A percentile compares a stretch with the other conserved stretches of the same genome.
Evolutionary conservation across 2,329 filamentous ascomycete species (phyloP).

Genomic region (Scedosporium minutisporum): DNA sequence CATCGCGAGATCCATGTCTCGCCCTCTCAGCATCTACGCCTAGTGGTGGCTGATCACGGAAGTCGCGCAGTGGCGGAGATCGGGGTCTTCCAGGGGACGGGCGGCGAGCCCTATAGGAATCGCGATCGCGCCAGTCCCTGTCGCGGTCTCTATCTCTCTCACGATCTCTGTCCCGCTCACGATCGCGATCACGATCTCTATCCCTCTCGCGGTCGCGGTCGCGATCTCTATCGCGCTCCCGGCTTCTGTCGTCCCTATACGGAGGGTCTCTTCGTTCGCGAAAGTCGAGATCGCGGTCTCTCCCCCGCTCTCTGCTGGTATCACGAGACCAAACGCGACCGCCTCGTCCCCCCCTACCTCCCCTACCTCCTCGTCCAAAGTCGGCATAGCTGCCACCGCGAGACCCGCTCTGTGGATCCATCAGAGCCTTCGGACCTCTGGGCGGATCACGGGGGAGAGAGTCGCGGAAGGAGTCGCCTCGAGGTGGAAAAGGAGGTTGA

Average conservation of each 20-base stretch:
- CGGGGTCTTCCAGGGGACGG: constrained; percentile 51
- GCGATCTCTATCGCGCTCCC: constrained; percentile 47
- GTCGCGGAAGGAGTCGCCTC: constrained; percentile 41
- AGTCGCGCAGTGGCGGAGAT: constrained; percentile 59
- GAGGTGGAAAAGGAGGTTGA: constrained; percentile 51
- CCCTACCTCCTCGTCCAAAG: constrained; percentile 42
- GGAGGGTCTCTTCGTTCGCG: constrained; percentile 39
- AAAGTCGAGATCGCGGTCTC: constrained; percentile 55
- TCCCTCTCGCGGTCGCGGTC: constrained; percentile 36
- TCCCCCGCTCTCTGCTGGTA: constrained; percentile 50
- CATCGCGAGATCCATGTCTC: constrained; percentile 61
- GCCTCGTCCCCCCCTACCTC: constrained; percentile 32
- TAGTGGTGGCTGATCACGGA: constrained; percentile 49
- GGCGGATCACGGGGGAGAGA: constrained; percentile 56
- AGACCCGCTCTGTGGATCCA: constrained; percentile 59
- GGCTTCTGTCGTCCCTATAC: constrained; percentile 50
- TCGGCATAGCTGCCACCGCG: constrained; percentile 61
- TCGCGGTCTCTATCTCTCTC: constrained; percentile 30
- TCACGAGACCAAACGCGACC: constrained; percentile 50
- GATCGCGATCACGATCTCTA: constrained; percentile 32
- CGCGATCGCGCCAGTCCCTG: constrained; percentile 31
- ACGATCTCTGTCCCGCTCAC: constrained; percentile 29
- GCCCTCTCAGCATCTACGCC: constrained; percentile 59
- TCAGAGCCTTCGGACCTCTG: constrained; percentile 69
- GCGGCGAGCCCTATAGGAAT: constrained; percentile 35